A percentile compares a stretch with the other conserved stretches of the same genome.
phyloP scores from a whole-genome alignment of 805 yeast genomes.

The Metschnikowia matae region DNA sequence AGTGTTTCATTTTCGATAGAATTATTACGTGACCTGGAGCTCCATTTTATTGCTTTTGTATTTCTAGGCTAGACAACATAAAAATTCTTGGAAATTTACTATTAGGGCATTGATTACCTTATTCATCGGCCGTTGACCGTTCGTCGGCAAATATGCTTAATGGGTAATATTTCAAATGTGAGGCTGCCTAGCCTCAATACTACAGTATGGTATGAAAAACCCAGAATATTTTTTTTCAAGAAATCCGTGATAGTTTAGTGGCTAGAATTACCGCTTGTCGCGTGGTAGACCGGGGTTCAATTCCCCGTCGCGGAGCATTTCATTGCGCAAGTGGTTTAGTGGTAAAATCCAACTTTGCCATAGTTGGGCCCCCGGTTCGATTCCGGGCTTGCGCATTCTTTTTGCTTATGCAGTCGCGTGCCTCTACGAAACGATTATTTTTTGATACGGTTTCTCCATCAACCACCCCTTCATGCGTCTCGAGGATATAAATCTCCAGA shows the following conservation, averaged over 20 bases:
- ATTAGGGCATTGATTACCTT: no score
- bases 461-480: conserved; percentile 8
- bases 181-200: no score
- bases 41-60: no score
- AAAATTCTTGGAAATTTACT: no score
- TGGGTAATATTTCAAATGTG: not conserved
- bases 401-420: conserved; percentile 3
- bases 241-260: conserved; percentile 22
- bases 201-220: no score
- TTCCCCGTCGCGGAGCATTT: conserved; percentile 22
- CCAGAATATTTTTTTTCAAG: not conserved
- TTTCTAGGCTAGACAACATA: no score
- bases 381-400: conserved; percentile 21
- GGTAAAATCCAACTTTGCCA: conserved; percentile 22
- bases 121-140: no score
- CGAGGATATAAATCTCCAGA: conserved; percentile 13
- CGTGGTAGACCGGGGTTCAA: conserved; percentile 24
- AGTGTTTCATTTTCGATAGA: no score
- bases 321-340: conserved; percentile 20
- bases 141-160: not conserved
- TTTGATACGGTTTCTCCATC: not conserved
- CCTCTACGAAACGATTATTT: not conserved
- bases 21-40: no score
- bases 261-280: conserved; percentile 23
- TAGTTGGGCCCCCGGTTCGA: conserved; percentile 23